Base-by-base conservation (phyloP, 108 stramenopile species). In the Epithemia pelagica region DNA sequence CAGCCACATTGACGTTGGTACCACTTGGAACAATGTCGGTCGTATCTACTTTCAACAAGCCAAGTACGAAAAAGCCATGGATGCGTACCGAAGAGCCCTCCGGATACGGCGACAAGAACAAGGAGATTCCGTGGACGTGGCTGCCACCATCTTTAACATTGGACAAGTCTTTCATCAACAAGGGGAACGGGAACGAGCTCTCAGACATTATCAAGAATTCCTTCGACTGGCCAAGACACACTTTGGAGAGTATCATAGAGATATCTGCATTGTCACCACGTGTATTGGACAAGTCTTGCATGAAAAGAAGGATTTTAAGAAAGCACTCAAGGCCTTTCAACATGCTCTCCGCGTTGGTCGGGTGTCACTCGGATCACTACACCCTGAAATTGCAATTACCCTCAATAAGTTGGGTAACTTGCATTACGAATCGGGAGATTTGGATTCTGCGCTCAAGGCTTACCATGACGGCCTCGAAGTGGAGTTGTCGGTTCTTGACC, bases 381-480 rank as follows among this genome's bases (percentile, higher is more conserved):
- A 87, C 46, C 54, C 73, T 1, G 85, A 87, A 63, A 70, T 79
- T 58, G 85, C 82, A 52, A 81, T 78, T 28, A 77, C 76, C 37
- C 56, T 87, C 58, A 83, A 83, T 67, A 76, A 79, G 62, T 54
- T 83, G 26, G 85, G 85, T 19, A 87, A 83, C 31, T 57, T 85
- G 20, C 71, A 79, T 64, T 83, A 76, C 64, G 82, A 85, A 57
- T 51, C 68, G 2, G 80, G 73, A 24, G 70, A 79, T 52, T 62
- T 83, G 8, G 80, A 83, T 33, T 32, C 78, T 21, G 87, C 87
- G 26, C 56, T 83, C 21, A 62, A 70, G 33, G 74, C 58, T 2
- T 88, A 88, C 61, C 66, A 78, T 29, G 66, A 81, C 53, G 83
- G 80, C n/a, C 65, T 88, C 46, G 58, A 61, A 23, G 68, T 88